Evolutionary conservation across 2,329 filamentous ascomycete genomes (phyloP), one percentile per base, ranked within the genome.

Genomic region (Plectosphaerella plurivora): DNA sequence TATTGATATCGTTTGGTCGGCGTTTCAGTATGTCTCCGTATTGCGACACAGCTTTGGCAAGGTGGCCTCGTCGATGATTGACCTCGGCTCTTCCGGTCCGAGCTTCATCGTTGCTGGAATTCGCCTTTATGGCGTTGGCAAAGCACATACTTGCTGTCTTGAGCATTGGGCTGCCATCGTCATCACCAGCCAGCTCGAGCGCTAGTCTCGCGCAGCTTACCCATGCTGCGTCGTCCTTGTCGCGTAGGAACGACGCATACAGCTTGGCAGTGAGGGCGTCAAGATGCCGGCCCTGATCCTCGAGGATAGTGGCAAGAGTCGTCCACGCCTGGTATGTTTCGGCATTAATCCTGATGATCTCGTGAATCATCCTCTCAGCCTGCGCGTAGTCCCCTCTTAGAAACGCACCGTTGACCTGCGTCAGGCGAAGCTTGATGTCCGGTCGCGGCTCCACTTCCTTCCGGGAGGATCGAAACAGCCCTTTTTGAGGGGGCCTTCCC

Each of bases 391-490:
- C 76, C 24, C 78, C 75, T 10, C 78, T 73, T 53, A 90, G 75
- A 62, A 86, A 91, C 5, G 84, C 82, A 54, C 85, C 77, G 53
- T 84, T 88, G 3, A 89, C 88, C 61, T 81, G 75, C 46, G 80
- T 78, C 47, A 91, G 76, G 42, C 86, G 75, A 41, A 81, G 74
- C 61, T 86, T 89, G 65, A 91, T 89, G 59, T 91, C 85, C 41
- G 79, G 83, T 45, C 85, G 82, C 15, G 85, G 86, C 63, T 89
- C 86, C 9, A 82, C 84, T 22, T 83, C 79, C 63, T 84, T 83
- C 16, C 80, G 73, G 24, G 78, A 79, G 7, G 79, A 79, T 14
- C 73, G 66, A 22, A 25, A 54, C 37, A 45, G 65, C 53, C 25
- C 71, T 62, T 24, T 53, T 55, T 5, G 52, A 41, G 5, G 52